Percentiles rank a stretch among this genome's conserved stretches.
These are phyloP conservation scores for Neurospora cerealis DNA, from an alignment of 495 filamentous ascomycete genomes.

Conservation along the genomic window DNA sequence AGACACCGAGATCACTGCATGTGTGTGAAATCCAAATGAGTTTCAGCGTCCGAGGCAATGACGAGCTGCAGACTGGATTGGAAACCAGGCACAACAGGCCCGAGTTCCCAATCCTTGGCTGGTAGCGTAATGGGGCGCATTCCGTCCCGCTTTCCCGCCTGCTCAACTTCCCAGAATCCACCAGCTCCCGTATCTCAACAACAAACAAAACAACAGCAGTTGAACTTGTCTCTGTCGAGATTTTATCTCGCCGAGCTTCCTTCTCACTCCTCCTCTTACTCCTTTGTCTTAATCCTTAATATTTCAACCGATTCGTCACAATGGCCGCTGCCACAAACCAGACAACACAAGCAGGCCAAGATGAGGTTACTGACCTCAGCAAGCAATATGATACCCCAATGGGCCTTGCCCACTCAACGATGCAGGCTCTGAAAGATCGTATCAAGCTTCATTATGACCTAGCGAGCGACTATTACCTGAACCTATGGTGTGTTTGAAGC, in stretches of 20 bases:
- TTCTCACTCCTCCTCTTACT: neutral
- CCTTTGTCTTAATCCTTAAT: neutral
- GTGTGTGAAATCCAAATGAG: neutral
- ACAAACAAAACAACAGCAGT: neutral
- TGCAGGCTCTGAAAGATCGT: slow-evolving; percentile 45
- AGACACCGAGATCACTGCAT: neutral
- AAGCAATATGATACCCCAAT: slow-evolving; percentile 40
- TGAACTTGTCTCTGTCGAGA: neutral
- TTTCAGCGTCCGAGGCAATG: neutral
- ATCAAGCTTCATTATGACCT: slow-evolving; percentile 51
- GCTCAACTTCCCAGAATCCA: neutral
- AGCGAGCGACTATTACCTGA: slow-evolving; percentile 46
- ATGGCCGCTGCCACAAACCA: neutral
- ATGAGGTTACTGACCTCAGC: slow-evolving; percentile 21
- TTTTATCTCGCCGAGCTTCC: neutral
- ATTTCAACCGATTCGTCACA: neutral
- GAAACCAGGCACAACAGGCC: neutral
- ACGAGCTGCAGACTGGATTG: neutral
- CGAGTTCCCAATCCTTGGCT: neutral
- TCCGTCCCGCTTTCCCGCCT: neutral
- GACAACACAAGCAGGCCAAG: neutral
- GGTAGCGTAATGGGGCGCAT: neutral
- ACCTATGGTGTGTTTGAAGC: slow-evolving; percentile 30
- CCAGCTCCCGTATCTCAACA: neutral
- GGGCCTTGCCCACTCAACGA: slow-evolving; percentile 40